Evolutionary conservation across 2,329 filamentous ascomycete species (phyloP).

Genomic region (Diplocarpon rosae): DNA sequence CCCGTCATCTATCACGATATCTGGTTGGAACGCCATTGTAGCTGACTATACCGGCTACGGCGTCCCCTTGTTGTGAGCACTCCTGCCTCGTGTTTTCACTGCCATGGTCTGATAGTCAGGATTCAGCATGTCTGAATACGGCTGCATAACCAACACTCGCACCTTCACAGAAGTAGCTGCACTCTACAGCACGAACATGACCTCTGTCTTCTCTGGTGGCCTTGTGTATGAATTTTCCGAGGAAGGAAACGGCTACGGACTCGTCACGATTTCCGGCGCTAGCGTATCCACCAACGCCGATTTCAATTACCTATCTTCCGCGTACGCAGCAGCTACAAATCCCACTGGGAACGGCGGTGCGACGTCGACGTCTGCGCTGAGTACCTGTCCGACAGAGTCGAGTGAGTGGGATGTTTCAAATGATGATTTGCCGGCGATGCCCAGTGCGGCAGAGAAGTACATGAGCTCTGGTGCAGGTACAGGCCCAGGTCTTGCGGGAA

Average conservation of each 20-base stretch:
- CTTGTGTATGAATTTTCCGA: conserved; percentile 87
- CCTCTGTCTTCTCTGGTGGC: conserved; percentile 82
- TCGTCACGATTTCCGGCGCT: background rate
- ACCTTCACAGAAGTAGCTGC: conserved; percentile 67
- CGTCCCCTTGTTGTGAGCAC: conserved; percentile 41
- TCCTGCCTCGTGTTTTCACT: background rate
- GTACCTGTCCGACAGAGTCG: conserved; percentile 35
- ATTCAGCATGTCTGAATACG: conserved; percentile 64
- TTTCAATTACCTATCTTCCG: conserved; percentile 29
- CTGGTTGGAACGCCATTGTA: conserved; percentile 58
- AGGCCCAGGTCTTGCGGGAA: conserved; percentile 31
- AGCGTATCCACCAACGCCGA: conserved; percentile 1
- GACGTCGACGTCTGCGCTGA: conserved; percentile 27
- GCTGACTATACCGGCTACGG: conserved; percentile 53
- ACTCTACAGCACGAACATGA: conserved; percentile 75
- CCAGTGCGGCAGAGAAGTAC: conserved; percentile 31
- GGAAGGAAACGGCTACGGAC: conserved; percentile 64
- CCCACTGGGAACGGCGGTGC: conserved; percentile 41
- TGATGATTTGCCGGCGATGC: conserved; percentile 37
- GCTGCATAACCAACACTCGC: conserved; percentile 73
- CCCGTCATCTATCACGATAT: conserved; percentile 38
- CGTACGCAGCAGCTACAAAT: conserved; percentile 32
- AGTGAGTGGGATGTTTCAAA: conserved; percentile 37
- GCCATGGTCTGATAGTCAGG: too few relatives aligned
- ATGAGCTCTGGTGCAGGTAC: conserved; percentile 39